These are phyloP conservation scores for Magnolia kwangsiensis DNA, from an alignment of 164 flowering plant species.

Conservation along the genomic window DNA sequence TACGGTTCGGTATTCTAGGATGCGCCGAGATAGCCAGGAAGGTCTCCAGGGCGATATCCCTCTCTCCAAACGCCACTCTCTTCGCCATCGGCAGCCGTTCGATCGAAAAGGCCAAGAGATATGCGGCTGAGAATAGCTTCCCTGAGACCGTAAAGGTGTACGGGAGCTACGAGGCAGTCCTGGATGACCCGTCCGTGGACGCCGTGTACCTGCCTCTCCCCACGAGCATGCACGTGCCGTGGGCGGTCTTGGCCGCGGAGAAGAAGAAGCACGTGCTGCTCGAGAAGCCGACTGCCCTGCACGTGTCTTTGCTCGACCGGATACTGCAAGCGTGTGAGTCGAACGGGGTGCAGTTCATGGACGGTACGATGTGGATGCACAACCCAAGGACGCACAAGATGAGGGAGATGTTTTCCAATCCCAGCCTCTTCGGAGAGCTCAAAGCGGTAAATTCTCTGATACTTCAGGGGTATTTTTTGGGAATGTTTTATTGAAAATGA, in stretches of 20 bases:
- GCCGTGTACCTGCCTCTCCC: slow-evolving; percentile 72
- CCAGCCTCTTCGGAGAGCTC: slow-evolving; percentile 45
- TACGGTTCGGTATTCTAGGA: slow-evolving; percentile 57
- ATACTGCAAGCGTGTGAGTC: slow-evolving; percentile 44
- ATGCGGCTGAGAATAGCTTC: slow-evolving; percentile 44
- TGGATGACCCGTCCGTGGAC: slow-evolving; percentile 60
- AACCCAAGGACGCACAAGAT: slow-evolving; percentile 59
- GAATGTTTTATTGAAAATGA: neutral
- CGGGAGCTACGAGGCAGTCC: slow-evolving; percentile 53
- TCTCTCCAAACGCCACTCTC: slow-evolving; percentile 50
- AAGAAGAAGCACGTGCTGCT: slow-evolving; percentile 61
- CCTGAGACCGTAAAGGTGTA: slow-evolving; percentile 47
- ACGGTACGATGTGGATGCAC: slow-evolving; percentile 82
- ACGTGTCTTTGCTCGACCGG: slow-evolving; percentile 43
- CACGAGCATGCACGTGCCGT: slow-evolving; percentile 45
- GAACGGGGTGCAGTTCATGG: slow-evolving; percentile 72
- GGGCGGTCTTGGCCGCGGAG: slow-evolving; percentile 57
- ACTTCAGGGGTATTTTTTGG: neutral
- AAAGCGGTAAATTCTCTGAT: slow-evolving; percentile 28
- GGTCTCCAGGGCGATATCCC: slow-evolving; percentile 44
- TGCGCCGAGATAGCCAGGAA: slow-evolving; percentile 62
- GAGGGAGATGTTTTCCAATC: slow-evolving; percentile 41
- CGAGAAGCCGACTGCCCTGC: slow-evolving; percentile 69
- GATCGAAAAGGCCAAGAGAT: slow-evolving; percentile 40
- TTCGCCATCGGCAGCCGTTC: slow-evolving; percentile 62